Evolutionary conservation across 2,329 filamentous ascomycete genomes (phyloP), one percentile per base, ranked within the genome.

Genomic region (Volutella citrinella): DNA sequence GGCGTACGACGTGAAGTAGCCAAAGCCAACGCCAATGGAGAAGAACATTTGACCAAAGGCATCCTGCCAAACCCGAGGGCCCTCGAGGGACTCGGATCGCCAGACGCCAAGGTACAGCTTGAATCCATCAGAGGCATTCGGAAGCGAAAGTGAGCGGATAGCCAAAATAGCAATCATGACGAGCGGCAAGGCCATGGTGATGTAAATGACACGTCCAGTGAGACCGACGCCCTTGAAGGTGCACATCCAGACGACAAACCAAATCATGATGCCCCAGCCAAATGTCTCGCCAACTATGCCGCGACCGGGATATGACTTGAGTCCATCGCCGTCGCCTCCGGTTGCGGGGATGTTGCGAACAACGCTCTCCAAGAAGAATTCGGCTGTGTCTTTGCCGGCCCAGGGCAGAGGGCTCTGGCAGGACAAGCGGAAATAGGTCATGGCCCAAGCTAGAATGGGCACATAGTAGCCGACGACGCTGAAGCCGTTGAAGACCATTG

Each of bases 211-310:
- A 5, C 72, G 66, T 3, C 72, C 74, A 0, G 71, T 75, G 23
- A 74, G 51, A 0, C 70, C 69, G 11, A 79, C 70, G 10, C 76
- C 69, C 34, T 71, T 71, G 51, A 76, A 75, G 43, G 77, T 74
- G 37, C 71, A 75, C 14, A 78, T 46, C 72, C 74, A 76, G 19
- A 78, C 66, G 6, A 76, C 33, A 46, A 76, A 70, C 72, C 73
- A 76, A 35, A 72, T 68, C 42, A 78, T 76, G 13, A 67, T 59
- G 16, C 59, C 66, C 74, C 74, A 77, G 1, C 68, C 70, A 1
- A 72, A 69, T 0, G 70, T 73, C 48, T 78, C 74, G 0, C 69
- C 71, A 3, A 76, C 51, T 7, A 78, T 49, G 0, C 54, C 59
- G 3, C 59, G 51, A 1, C 60, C 60, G 0, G 66, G 63, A 34